These are phyloP conservation scores for Gossypium stocksii DNA, from an alignment of 345 rosid genomes.

Conservation along the genomic window DNA sequence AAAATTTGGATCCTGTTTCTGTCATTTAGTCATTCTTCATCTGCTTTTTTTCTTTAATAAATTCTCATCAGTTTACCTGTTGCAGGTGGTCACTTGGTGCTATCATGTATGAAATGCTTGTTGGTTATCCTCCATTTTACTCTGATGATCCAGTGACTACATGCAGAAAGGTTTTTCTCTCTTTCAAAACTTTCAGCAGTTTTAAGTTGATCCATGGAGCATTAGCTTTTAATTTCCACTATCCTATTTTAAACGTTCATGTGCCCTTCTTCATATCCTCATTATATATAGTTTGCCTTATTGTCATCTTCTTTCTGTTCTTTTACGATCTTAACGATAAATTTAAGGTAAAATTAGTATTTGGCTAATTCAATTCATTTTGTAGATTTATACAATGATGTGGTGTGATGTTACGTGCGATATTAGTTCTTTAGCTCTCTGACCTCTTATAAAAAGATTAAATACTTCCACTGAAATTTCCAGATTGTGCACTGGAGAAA, in stretches of 20 bases:
- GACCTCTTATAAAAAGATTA: neutral
- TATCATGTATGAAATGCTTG: slow-evolving; percentile 23
- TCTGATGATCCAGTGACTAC: slow-evolving; percentile 78
- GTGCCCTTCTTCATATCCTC: neutral
- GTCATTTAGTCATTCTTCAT: neutral
- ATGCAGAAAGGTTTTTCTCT: slow-evolving; percentile 75
- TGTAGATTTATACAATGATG: neutral
- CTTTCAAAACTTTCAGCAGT: neutral
- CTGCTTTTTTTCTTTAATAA: slow-evolving; percentile 2
- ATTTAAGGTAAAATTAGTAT: neutral
- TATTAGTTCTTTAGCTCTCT: neutral
- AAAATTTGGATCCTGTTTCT: neutral
- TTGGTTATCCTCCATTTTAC: slow-evolving; percentile 24
- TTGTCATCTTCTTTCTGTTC: neutral
- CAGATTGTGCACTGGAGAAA: slow-evolving; percentile 89
- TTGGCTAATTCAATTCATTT: neutral
- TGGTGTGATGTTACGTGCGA: neutral
- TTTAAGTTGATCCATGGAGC: neutral
- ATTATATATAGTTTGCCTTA: neutral
- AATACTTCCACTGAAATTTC: neutral
- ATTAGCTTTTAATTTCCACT: neutral
- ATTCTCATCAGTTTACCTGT: slow-evolving; percentile 16
- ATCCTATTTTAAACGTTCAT: neutral
- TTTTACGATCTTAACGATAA: neutral
- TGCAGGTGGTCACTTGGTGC: slow-evolving; percentile 28